A percentile compares a stretch with the other conserved stretches of the same genome.
These are phyloP conservation scores for Rhodotorula sp. DNA, from an alignment of 1,284 basidiomycete genomes.

Conservation along the genomic window DNA sequence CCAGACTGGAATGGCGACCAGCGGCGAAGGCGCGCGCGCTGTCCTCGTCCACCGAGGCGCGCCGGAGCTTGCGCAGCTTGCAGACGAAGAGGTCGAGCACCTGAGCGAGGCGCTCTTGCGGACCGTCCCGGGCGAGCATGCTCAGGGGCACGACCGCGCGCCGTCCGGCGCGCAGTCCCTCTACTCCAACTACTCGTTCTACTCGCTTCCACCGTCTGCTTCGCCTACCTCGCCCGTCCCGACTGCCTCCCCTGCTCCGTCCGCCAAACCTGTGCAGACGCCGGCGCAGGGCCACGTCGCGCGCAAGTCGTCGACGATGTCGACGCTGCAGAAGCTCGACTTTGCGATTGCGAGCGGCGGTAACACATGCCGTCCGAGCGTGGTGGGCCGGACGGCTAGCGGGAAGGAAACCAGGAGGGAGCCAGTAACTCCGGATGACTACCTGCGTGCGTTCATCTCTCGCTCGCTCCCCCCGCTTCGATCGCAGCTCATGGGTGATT, in stretches of 20 bases:
- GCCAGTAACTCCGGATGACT: slow-evolving; percentile 33
- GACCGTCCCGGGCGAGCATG: not conserved
- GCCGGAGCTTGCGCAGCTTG: not conserved
- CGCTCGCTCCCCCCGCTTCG: too few species aligned
- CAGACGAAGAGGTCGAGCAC: not conserved
- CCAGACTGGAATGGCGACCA: not conserved
- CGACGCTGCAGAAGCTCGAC: slow-evolving; percentile 18
- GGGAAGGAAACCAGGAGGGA: slow-evolving; percentile 15
- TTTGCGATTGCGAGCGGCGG: not conserved
- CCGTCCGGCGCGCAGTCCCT: slow-evolving; percentile 15
- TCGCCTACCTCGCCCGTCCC: not conserved
- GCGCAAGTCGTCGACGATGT: not conserved
- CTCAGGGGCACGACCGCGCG: not conserved
- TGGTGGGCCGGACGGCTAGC: slow-evolving; percentile 3
- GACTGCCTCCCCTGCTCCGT: not conserved
- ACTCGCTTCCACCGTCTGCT: slow-evolving; percentile 16
- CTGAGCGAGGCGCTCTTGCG: not conserved
- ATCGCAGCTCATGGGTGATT: not conserved
- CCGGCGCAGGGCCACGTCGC: not conserved
- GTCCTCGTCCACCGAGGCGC: not conserved
- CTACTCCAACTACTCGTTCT: slow-evolving; percentile 32
- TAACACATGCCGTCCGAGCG: not conserved
- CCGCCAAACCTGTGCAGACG: not conserved
- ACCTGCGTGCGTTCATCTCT: slow-evolving; percentile 24
- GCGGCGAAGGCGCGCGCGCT: not conserved